Base-by-base conservation (phyloP, 768 basidiomycete genomes). In the Krasilnikovozyma curviuscula region DNA sequence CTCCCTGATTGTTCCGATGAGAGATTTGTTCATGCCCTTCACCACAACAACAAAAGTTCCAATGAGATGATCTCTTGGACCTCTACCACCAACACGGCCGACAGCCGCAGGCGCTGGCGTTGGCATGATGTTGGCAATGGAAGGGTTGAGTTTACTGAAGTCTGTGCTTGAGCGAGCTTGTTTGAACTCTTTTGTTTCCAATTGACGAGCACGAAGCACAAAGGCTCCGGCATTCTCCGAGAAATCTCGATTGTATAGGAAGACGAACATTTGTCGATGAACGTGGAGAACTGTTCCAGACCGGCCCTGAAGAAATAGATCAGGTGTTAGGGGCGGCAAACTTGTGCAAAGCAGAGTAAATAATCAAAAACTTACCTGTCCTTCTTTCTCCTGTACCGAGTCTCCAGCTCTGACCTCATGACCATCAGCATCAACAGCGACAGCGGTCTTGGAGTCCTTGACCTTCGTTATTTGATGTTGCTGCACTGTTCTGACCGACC, bases 171-270 rank as follows among this genome's bases (percentile, higher is more conserved):
- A 69, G 2, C 72, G 67, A 56, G 79, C 79, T 40, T 79, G 62
- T 58, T 88, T 88, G 1, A 89, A 86, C 1, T 88, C 84, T 19
- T 85, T 67, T 10, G 88, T 89, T 1, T 74, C 75, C 37, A 95
- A 69, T 2, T 78, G 75, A 34, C 83, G 78, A 13, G 83, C 76
- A 31, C 86, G 45, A 37, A 43, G 34, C 43, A 98, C 85, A 59
- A 89, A 98, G 24, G 97, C 78, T 49, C 93, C 93, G 19, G 83
- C 80, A 57, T 97, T 88, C 64, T 95, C 88, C 18, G 71, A 59
- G 44, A 84, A 71, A 43, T 95, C 88, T 13, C 89, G 79, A 58
- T 89, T 91, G 67, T 89, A 81, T 39, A 97, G 66, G 71, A 95
- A 98, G 3, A 83, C 86, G 57, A 78, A 91, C 65, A 83, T 78